Evolutionary conservation across 495 filamentous ascomycete species (phyloP).

Genomic region (Xylaria flabelliformis): DNA sequence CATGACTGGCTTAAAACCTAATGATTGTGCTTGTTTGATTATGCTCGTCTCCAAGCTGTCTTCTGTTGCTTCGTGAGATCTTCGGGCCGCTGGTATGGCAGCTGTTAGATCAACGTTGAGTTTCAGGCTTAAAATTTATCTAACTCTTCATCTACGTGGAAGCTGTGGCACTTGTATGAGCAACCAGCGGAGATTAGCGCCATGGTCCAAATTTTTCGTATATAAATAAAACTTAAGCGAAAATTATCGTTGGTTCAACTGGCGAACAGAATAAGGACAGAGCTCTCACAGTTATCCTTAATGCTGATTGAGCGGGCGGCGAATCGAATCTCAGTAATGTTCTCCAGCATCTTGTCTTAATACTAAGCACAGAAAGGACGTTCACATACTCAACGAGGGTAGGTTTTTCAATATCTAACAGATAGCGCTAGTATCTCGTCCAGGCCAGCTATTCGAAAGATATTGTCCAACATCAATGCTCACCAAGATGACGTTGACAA

Average conservation of each 20-base stretch:
- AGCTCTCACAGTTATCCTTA: neutral
- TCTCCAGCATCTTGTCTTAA: neutral
- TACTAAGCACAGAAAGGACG: neutral
- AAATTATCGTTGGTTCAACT: neutral
- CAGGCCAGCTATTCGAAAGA: neutral
- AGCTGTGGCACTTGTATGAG: neutral
- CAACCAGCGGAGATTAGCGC: neutral
- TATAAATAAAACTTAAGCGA: neutral
- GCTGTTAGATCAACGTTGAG: neutral
- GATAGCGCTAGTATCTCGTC: neutral
- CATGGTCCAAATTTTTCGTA: neutral
- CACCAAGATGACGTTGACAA: constrained; percentile 12
- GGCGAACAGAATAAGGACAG: neutral
- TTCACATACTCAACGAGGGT: neutral
- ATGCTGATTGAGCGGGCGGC: neutral
- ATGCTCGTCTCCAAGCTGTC: neutral
- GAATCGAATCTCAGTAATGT: neutral
- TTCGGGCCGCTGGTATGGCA: neutral
- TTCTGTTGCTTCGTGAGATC: neutral
- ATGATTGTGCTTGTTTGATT: neutral
- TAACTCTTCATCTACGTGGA: neutral
- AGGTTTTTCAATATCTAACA: neutral
- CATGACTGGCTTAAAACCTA: neutral
- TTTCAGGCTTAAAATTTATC: neutral
- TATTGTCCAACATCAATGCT: neutral